Base-by-base conservation (phyloP, 2,329 filamentous ascomycete species). In the Colletotrichum lini region DNA sequence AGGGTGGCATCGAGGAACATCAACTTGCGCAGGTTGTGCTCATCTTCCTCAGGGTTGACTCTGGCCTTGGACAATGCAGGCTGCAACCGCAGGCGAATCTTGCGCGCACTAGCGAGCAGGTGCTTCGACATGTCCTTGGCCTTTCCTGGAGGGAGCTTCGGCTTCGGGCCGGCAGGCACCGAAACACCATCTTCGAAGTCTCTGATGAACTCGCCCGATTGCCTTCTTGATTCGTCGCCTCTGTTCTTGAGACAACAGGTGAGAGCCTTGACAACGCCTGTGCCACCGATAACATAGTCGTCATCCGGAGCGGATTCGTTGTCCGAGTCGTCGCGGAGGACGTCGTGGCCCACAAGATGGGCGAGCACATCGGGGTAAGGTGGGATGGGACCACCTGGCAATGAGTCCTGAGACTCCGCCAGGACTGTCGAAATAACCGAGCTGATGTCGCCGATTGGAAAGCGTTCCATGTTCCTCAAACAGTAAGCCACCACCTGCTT, bases 401-500 rank as follows among this genome's bases (percentile, higher is more conserved):
- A 66, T 23, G 65, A 50, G 42, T 74, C 67, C 42, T 62, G 66
- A 2, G 84, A 81, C 30, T 83, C 77, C 30, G 83, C 83, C 66
- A 83, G 80, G n/a, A 83, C 80, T 63, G 85, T 81, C 44, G 84
- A 80, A 42, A 72, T 69, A 15, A 72, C 69, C 58, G 86, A 79
- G 73, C 83, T 83, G 70, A 90, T 87, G 67, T 92, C 91, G 12
- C 88, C 86, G 70, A 94, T 90, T 13, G 94, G 91, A 18, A 93
- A 89, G 12, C 89, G 89, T 79, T 98, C 94, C 85, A 99, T 92
- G 77, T 99, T 99, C 68, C 93, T 91, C 73, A 99, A 87, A 73
- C 94, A 98, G 80, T 98, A 98, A 0, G 94, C 96, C 53, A 98
- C 92, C n/a, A 98, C 93, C 80, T 98, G 95, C 78, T 96, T 97